phyloP scores from a whole-genome alignment of 352 stramenopile genomes.

The Elongisporangium senticosum region DNA sequence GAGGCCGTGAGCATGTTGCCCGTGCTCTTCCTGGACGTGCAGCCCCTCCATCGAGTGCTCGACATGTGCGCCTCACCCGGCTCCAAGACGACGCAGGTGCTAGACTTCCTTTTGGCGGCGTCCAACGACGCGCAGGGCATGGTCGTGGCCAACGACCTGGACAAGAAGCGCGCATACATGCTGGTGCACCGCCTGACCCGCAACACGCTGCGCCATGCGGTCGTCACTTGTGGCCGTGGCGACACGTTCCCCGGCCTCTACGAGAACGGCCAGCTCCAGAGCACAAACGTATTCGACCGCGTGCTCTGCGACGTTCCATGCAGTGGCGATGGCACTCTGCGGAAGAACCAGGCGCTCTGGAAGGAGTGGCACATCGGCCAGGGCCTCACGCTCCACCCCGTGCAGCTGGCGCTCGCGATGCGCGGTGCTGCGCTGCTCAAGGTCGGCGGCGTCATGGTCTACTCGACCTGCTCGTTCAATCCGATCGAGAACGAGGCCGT shows the following conservation, averaged over 20 bases:
- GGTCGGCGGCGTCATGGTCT: constrained; percentile 91
- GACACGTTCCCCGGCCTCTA: constrained; percentile 92
- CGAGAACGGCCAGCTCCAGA: constrained; percentile 19
- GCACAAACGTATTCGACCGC: constrained; percentile 94
- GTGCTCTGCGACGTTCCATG: constrained; percentile 98
- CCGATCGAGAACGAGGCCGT: constrained; percentile 98
- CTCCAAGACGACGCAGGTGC: constrained; percentile 97
- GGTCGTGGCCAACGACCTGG: constrained; percentile 95
- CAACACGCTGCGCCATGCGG: constrained; percentile 75
- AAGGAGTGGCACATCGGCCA: constrained; percentile 92
- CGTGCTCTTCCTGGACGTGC: constrained; percentile 93
- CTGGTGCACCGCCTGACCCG: constrained; percentile 91
- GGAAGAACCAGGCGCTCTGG: constrained; percentile 96
- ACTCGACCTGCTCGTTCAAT: constrained; percentile 98
- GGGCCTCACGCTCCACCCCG: constrained; percentile 88
- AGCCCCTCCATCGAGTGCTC: constrained; percentile 76
- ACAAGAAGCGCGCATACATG: constrained; percentile 98
- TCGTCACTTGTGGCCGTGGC: constrained; percentile 93
- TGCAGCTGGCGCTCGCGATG: constrained; percentile 92
- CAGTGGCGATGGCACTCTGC: constrained; percentile 96
- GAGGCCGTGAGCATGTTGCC: constrained; percentile 98
- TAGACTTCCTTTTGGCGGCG: constrained; percentile 76
- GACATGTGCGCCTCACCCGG: constrained; percentile 96
- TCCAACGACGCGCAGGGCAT: constrained; percentile 40
- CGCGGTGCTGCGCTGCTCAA: constrained; percentile 88